Base-by-base conservation (phyloP, 345 rosid genomes). In the Populus pruinosa region DNA sequence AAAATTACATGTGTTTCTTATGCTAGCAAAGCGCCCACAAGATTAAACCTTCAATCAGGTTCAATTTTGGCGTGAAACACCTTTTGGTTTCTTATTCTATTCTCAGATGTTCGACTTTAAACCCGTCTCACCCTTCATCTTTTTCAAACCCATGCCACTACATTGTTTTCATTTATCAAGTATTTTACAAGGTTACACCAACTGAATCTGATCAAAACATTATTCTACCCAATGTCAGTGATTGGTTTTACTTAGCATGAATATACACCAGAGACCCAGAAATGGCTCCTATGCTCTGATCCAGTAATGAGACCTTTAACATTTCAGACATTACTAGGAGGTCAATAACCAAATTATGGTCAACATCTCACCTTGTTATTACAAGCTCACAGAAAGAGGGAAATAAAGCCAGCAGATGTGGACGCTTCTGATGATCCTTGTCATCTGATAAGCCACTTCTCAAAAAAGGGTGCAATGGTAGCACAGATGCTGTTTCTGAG, bases 321-420 rank as follows among this genome's bases (percentile, higher is more conserved):
- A 4, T 12, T 64, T 23, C 53, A 8, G 5, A 4, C 9, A 11
- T 2, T 12, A 20, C 17, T 47, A 38, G 41, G 53, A 16, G 41
- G 27, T 55, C 6, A 21, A n/a, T 61, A 62, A 64, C 18, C 44
- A 66, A 73, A 8, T 25, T 27, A 71, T 49, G 44, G 36, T 31
- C 44, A 38, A 11, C 25, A 31, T 64, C 89, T 87, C 80, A 95
- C 99, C 98, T 90, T 66, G 98, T 88, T 77, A 83, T 78, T n/a
- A 96, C 87, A 23, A 96, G 92, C 84, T 96, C 99, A 29, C 93
- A 96, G n/a, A 96, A 83, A 25, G 97, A 82, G 17, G 96, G 94
- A 67, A 93, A 96, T 67, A 96, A 89, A 74, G 91, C 93, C 59
- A 96, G 90, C 69, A 96, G 91, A 87, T 96, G 98, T 0, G 87